Conservation (phyloP, 2,329 filamentous ascomycete species). For the Graphilbum fragrans region DNA sequence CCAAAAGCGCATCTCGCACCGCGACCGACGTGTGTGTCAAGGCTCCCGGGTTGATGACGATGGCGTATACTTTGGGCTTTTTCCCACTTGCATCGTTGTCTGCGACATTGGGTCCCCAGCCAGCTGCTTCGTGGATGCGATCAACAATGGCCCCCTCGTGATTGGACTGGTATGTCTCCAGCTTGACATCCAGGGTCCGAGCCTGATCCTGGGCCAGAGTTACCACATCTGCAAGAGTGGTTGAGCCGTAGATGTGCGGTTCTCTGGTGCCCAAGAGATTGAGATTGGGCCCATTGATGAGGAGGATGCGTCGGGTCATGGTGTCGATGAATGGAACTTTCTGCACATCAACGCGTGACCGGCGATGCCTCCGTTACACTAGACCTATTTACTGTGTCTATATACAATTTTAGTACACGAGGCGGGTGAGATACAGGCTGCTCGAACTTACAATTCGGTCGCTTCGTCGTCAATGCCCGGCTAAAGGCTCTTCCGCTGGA, state of each 20-base stretch:
- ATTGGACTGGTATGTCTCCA: slow-evolving; percentile 62
- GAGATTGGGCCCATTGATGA: slow-evolving; percentile 75
- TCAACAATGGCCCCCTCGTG: slow-evolving; percentile 66
- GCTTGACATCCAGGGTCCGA: slow-evolving; percentile 26
- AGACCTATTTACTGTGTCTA: too few species aligned
- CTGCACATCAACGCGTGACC: not conserved
- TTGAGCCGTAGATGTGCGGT: slow-evolving; percentile 59
- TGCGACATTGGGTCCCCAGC: slow-evolving; percentile 1
- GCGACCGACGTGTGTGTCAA: slow-evolving; percentile 68
- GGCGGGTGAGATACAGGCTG: too few species aligned
- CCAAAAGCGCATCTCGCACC: slow-evolving; percentile 60
- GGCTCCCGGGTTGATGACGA: slow-evolving; percentile 66
- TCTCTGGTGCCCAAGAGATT: slow-evolving; percentile 69
- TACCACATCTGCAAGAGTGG: slow-evolving; percentile 53
- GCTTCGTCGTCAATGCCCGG: too few species aligned
- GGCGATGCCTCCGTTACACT: not conserved
- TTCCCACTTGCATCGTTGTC: not conserved
- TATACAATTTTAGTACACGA: too few species aligned
- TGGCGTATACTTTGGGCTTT: slow-evolving; percentile 36
- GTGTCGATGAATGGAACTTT: slow-evolving; percentile 2
- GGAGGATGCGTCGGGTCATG: slow-evolving; percentile 41
- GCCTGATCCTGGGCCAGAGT: slow-evolving; percentile 35
- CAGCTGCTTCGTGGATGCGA: slow-evolving; percentile 43
- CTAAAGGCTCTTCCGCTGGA: too few species aligned
- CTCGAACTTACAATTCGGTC: too few species aligned